Base-by-base conservation (phyloP, 1,139 yeast species). In the Debaryomycetaceae sp. region DNA sequence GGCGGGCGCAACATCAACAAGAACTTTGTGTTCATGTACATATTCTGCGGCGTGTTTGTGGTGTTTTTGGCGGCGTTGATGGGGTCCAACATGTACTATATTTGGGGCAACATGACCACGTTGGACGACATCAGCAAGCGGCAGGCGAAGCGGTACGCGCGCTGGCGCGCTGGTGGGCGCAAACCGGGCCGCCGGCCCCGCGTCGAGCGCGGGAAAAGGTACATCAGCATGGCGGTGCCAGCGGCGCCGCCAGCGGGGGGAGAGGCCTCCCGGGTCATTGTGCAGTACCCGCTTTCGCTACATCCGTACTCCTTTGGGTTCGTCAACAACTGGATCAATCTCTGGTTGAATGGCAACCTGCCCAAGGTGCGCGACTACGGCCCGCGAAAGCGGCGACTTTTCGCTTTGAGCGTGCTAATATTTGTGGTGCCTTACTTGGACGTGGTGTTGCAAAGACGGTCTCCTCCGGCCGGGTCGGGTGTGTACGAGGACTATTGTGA, bases 91-190 rank as follows among this genome's bases (percentile, higher is more conserved):
- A 12, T 66, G 2, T 43, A 53, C 23, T 70, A 68, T 43, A 55
- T 74, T 21, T 30, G 40, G 3, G 38, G 35, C 10, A 76, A 78
- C 41, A 51, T 61, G 36, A 70, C 81, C 2, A 68, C 83, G 0
- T 37, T 61, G 12, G 70, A 63, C 36, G 67, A 59, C 27, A 36
- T 61, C 24, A 43, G 53, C 7, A 33, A 39, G 11, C 54, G 49
- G 25, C 60, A 58, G 33, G 48, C 51, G 10, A 48, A 42, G 14
- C 35, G 48, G 12, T 51, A 54, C 31, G 17, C 31, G 8, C 34
- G 55, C 19, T 57, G 58, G 57, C 38, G 46, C 23, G 35, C 43
- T 21, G 31, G 14, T 7, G 12, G 16, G 10, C 12, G 15, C 12
- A 20, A 19, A 9, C 16, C 29, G 10, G 23, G 18, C n/a, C 14